Evolutionary conservation across 805 yeast species (phyloP), one percentile per base, ranked within the genome.

Genomic region (Lipomyces sp.): DNA sequence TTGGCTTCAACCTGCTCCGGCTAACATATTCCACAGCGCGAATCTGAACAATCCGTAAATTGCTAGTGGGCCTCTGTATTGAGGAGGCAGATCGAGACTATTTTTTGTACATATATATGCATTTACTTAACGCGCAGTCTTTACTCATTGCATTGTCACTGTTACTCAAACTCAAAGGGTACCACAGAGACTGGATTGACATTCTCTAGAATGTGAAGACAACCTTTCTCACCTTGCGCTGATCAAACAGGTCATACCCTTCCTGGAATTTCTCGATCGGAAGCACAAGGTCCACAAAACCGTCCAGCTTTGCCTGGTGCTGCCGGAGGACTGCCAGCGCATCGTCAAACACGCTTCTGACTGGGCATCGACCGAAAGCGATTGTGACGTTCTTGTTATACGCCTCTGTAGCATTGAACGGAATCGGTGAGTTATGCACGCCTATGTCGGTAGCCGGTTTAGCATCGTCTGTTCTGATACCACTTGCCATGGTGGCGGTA

Each of bases 281-380:
- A 36, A 76, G 67, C 34, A 67, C 66, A n/a, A 64, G 63, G 55
- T 79, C 84, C 31, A 81, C 73, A 58, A 81, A 79, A n/a, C 64
- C 71, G n/a, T 62, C 70, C 55, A 80, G 78, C 49, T 75, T 71
- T 31, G 62, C 63, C 34, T 76, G 72, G 43, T 78, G 67, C 14
- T 61, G 55, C 45, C 72, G 73, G 61, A 81, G 79, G 0, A 76
- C 68, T 37, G 70, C 69, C 31, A 80, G 68, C 0, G 84, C 72
- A 38, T 79, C 83, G 10, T 67, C 71, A 60, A 77, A 81, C 34
- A 79, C 67, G 1, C 82, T 72, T 72, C 81, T 74, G 2, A 78
- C 78, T 35, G 82, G 84, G 63, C 85, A 81, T 60, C 85, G 65
- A 16, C 86, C 86, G 63, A 81, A 81, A 29, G 81, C 80, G 37